Base-by-base conservation (phyloP, 495 filamentous ascomycete genomes). In the Penicillium diatomitis region DNA sequence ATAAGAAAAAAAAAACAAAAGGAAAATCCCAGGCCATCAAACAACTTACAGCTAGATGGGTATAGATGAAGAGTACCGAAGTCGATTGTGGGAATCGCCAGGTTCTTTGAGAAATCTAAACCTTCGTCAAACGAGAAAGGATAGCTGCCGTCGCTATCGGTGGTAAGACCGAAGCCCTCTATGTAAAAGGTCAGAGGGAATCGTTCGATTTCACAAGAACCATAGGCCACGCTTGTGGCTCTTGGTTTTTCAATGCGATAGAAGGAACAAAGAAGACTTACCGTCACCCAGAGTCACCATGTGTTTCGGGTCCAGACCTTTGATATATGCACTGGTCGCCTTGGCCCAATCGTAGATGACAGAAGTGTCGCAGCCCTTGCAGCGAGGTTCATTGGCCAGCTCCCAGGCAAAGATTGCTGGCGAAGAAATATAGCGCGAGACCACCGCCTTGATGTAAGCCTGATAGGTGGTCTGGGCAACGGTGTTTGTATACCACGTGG, bases 331-430 rank as follows among this genome's bases (percentile, higher is more conserved):
- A 47, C 73, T 78, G 11, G 73, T 81, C 11, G 71, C 69, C n/a
- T 65, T 65, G 30, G 77, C 78, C 84, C 84, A 88, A 27, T 77
- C 66, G 38, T 71, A 79, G 46, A 87, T 74, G 8, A 82, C 70
- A 5, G 71, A 70, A 0, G 79, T 70, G 28, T 57, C 64, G 56
- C 84, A 87, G 12, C 73, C 80, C 11, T 74, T 73, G 70, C 84
- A 87, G 48, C 82, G 74, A 7, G 82, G 79, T 68, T 87, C 85
- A 59, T 88, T 88, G 12, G 71, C 76, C 5, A 87, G 67, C 55
- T 87, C 83, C 85, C 85, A 88, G 0, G 81, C 76, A 56, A 88
- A 82, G 49, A 87, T 72, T 2, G 84, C 79, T 0, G 71, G 46
- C 3, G 74, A 79, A 35, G 58, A 66, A 20, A 56, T 66, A 62